Percentiles rank a stretch among this genome's conserved stretches.
Conservation (phyloP, 2,329 filamentous ascomycete genomes). For the Verticillium tricorpus region DNA sequence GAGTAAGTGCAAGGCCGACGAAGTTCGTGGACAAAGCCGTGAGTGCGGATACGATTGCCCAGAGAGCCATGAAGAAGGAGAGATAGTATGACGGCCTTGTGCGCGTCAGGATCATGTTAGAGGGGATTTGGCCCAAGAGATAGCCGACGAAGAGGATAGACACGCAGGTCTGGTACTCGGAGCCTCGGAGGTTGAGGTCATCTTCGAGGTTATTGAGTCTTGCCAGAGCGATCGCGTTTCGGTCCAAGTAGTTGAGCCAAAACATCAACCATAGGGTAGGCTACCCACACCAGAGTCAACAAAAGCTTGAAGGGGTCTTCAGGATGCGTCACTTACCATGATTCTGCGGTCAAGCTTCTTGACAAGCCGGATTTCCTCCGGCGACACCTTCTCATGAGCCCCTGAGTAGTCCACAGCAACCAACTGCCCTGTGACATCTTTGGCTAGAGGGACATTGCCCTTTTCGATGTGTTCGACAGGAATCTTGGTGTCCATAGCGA, state of each 20-base stretch:
- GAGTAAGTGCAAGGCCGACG: conserved; percentile 6
- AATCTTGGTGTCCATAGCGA: background rate
- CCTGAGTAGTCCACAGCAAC: background rate
- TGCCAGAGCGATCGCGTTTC: conserved; percentile 48
- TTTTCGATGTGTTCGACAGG: background rate
- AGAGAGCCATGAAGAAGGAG: conserved; percentile 28
- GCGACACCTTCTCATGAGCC: background rate
- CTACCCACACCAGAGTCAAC: too few species aligned
- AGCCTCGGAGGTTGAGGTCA: conserved; percentile 24
- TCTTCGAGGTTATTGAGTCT: conserved; percentile 42
- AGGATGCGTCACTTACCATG: background rate
- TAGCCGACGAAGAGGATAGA: conserved; percentile 10
- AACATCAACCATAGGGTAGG: background rate
- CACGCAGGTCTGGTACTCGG: conserved; percentile 29
- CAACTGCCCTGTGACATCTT: background rate
- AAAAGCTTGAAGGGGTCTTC: rapidly evolving
- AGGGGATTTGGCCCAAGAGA: conserved; percentile 19
- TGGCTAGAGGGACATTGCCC: background rate
- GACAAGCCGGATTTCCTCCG: background rate
- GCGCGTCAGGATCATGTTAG: conserved; percentile 18
- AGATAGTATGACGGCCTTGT: conserved; percentile 26
- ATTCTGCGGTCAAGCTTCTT: conserved; percentile 1
- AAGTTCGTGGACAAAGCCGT: background rate
- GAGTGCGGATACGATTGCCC: conserved; percentile 1
- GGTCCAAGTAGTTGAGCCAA: background rate